Evolutionary conservation across 1,139 yeast species (phyloP), one percentile per base, ranked within the genome.

Genomic region (Candida sp.): DNA sequence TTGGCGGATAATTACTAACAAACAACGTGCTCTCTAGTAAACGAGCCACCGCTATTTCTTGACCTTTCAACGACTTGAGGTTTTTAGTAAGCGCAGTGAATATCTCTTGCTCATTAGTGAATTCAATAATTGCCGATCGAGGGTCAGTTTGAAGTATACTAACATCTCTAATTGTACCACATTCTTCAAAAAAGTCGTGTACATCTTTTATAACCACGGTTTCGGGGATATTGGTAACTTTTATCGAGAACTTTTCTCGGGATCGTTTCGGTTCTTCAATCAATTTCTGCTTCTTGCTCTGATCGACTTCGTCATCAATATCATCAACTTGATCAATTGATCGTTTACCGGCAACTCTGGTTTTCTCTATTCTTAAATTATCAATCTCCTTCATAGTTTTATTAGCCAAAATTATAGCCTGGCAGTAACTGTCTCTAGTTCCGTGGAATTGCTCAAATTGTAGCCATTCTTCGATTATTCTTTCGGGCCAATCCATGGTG

Each of bases 1-100:
- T 57, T 0, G 90, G 84, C 0, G 95, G 90, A 53, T 77, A 88
- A 54, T 88, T 88, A 0, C 95, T 79, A 2, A 81, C 82, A 79
- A 84, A 86, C 0, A 86, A 52, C 0, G 86, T 82, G 9, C 78
- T 67, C 5, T 73, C 66, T 19, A 58, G 51, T 1, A 79, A 66
- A 33, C 77, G 63, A 4, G 56, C 60, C 0, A 89, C 87, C 3
- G 56, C 44, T 0, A 87, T 64, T 36, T 68, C 71, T 9, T 43
- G 19, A 0, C 68, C 76, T 0, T 68, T 68, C 0, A 86, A 46
- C 21, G 44, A 53, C 53, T 84, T 85, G 46, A 65, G 67, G 35
- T 80, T 76, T 49, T 76, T 81, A 0, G 91, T 82, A 39, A 85
- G 58, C 0, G 91, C 88, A 1, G 84, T 63, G 8, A 81, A 61